phyloP scores from a whole-genome alignment of 2,329 filamentous ascomycete genomes.

The Kalaharituber pfeilii region DNA sequence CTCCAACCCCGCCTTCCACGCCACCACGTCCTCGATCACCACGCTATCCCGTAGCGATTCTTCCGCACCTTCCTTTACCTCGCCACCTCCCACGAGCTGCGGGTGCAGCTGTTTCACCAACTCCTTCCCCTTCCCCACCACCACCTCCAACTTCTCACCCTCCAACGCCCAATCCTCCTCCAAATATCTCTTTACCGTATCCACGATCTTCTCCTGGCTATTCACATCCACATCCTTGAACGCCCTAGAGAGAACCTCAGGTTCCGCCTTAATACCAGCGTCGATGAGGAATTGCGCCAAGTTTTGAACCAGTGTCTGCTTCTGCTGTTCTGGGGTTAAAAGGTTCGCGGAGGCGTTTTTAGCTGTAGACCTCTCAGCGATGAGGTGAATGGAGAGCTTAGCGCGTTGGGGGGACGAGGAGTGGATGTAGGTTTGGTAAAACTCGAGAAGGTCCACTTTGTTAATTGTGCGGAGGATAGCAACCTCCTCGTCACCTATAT shows the following conservation, averaged over 20 bases:
- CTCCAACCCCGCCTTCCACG: conserved; percentile 59
- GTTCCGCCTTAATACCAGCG: conserved; percentile 23
- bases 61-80: conserved; percentile 23
- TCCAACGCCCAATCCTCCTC: conserved; percentile 31
- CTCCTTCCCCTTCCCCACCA: conserved; percentile 31
- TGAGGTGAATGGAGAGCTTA: conserved; percentile 70
- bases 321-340: conserved; percentile 3
- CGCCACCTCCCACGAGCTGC: conserved; percentile 25
- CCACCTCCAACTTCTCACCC: conserved; percentile 32
- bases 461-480: conserved; percentile 54
- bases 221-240: conserved; percentile 31
- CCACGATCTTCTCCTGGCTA: conserved; percentile 37
- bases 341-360: not conserved
- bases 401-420: conserved; percentile 55
- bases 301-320: conserved; percentile 7
- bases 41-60: conserved; percentile 19
- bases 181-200: conserved; percentile 29
- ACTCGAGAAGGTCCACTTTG: conserved; percentile 62
- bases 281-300: conserved; percentile 11
- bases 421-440: conserved; percentile 59
- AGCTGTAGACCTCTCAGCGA: conserved; percentile 11
- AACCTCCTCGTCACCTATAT: conserved; percentile 62
- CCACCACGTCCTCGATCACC: conserved; percentile 59
- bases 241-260: conserved; percentile 26
- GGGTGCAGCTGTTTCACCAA: conserved; percentile 27